phyloP scores from a whole-genome alignment of 345 rosid genomes.

The Eutrema heterophyllum region DNA sequence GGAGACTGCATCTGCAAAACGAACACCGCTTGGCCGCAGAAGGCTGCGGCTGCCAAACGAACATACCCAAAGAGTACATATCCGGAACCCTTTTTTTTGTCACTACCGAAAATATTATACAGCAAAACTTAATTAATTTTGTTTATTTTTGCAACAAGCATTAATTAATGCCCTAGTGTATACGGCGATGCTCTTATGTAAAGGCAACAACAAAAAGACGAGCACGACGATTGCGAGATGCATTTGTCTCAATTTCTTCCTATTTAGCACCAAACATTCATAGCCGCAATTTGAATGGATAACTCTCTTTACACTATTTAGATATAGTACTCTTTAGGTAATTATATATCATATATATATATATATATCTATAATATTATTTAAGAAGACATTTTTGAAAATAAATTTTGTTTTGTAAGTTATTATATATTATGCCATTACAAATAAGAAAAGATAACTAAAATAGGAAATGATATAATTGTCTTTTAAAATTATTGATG shows the following conservation, averaged over 20 bases:
- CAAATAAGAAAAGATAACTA: no score
- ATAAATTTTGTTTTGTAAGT: no score
- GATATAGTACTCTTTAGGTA: background rate
- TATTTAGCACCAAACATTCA: conserved; percentile 26
- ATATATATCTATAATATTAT: no score
- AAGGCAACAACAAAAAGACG: conserved; percentile 32
- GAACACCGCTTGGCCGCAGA: no score
- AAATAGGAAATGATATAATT: no score
- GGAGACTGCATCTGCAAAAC: no score
- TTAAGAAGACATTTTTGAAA: no score
- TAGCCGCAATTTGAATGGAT: conserved; percentile 31
- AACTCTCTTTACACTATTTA: conserved; percentile 24
- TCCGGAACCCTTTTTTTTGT: background rate
- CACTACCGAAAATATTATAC: background rate
- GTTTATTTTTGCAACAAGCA: background rate
- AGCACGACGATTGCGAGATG: conserved; percentile 17
- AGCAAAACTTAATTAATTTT: background rate
- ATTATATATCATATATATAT: background rate
- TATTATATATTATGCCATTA: no score
- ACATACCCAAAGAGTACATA: background rate
- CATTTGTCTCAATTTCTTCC: conserved; percentile 16
- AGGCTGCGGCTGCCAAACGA: no score
- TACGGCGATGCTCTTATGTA: conserved; percentile 20
- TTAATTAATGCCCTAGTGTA: conserved; percentile 9
- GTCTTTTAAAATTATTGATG: no score